phyloP scores from a whole-genome alignment of 2,329 filamentous ascomycete genomes.

The Rhynchosporium agropyri region DNA sequence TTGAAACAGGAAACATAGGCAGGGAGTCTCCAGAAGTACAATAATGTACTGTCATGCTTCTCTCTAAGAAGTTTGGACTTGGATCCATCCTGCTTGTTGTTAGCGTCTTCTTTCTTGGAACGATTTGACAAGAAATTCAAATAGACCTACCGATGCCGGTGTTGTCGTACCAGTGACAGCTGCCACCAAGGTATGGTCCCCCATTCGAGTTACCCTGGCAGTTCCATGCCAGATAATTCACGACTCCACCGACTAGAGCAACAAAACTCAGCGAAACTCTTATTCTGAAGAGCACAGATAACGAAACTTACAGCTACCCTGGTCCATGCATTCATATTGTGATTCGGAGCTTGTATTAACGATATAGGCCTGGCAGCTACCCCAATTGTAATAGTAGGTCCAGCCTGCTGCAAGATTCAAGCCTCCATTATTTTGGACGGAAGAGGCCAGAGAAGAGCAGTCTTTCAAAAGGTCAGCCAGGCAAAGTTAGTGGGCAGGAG shows the following conservation, averaged over 20 bases:
- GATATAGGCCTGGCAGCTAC: background rate
- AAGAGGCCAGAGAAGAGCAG: background rate
- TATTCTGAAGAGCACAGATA: background rate
- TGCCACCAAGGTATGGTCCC: background rate
- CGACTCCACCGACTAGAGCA: background rate
- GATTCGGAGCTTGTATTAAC: background rate
- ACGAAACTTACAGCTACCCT: background rate
- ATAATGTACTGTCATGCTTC: background rate
- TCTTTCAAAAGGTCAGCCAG: background rate
- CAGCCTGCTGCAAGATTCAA: background rate
- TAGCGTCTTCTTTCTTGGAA: background rate
- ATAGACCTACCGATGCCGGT: background rate
- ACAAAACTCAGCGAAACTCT: background rate
- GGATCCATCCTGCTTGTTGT: background rate
- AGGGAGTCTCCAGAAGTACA: too few species aligned
- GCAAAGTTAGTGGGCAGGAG: background rate
- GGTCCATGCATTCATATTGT: background rate
- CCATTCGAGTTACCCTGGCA: background rate
- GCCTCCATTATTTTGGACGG: background rate
- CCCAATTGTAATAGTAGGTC: background rate
- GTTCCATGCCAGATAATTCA: background rate
- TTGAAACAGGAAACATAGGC: too few species aligned
- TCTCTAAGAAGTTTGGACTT: background rate
- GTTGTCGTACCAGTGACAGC: slow-evolving; percentile 1
- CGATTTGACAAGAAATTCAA: background rate